Evolutionary conservation across 352 stramenopile genomes (phyloP).

Genomic region (Globisporangium radiosum): DNA sequence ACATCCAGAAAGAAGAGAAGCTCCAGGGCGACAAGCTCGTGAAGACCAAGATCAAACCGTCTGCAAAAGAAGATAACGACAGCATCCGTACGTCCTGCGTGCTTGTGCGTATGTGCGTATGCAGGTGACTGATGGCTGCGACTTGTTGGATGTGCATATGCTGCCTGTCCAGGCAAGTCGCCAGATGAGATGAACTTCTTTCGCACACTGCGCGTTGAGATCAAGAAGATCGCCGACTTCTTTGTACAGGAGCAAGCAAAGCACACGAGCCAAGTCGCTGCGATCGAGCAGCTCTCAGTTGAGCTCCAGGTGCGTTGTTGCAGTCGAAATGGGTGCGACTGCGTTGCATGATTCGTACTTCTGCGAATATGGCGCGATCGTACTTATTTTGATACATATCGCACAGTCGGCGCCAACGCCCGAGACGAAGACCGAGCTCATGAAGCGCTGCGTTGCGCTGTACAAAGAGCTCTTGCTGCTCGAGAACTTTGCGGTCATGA

Average conservation of each 20-base stretch:
- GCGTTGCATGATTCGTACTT: too few species aligned
- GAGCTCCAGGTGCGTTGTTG: conserved; percentile 42
- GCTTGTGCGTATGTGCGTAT: not conserved
- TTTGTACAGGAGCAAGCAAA: conserved; percentile 78
- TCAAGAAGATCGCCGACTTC: conserved; percentile 83
- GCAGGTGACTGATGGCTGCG: too few species aligned
- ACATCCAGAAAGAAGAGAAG: conserved; percentile 85
- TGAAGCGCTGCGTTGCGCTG: conserved; percentile 75
- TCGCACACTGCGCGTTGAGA: conserved; percentile 72
- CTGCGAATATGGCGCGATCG: too few species aligned
- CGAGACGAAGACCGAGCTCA: conserved; percentile 66
- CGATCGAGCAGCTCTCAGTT: conserved; percentile 62
- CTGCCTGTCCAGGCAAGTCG: conserved; percentile 42
- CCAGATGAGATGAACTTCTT: conserved; percentile 88
- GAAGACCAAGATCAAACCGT: conserved; percentile 76
- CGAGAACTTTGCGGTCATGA: conserved; percentile 88
- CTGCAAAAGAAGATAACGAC: conserved; percentile 80
- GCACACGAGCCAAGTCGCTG: conserved; percentile 54
- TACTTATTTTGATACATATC: not conserved
- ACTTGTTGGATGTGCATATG: too few species aligned
- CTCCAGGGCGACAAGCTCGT: conserved; percentile 64
- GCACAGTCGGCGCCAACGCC: conserved; percentile 30
- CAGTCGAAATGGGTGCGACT: too few species aligned
- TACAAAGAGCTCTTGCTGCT: conserved; percentile 86
- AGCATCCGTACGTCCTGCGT: conserved; percentile 66